Percentiles rank a stretch among this genome's conserved stretches.
Evolutionary conservation across 768 basidiomycete species (phyloP).

Genomic region (Tylopilus cervinicoccineus): DNA sequence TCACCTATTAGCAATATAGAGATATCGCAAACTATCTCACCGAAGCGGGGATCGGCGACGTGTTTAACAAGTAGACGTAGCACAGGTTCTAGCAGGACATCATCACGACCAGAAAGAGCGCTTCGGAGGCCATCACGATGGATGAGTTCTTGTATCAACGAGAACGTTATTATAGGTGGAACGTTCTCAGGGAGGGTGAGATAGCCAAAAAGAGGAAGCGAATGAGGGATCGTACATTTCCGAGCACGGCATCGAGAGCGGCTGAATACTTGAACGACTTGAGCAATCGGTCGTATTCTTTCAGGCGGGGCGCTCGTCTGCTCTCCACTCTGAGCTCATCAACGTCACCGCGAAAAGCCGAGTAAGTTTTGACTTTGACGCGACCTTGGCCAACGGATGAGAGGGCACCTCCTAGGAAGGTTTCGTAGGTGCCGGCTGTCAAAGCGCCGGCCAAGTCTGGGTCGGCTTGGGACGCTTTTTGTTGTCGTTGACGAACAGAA

Average conservation of each 20-base stretch:
- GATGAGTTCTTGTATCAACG: conserved; percentile 88
- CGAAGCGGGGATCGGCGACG: conserved; percentile 87
- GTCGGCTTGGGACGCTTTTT: conserved; percentile 59
- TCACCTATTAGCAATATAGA: conserved; percentile 78
- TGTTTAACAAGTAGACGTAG: conserved; percentile 83
- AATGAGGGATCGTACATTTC: conserved; percentile 52
- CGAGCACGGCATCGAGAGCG: conserved; percentile 87
- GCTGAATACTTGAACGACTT: conserved; percentile 94
- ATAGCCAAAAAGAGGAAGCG: not conserved
- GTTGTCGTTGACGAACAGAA: conserved; percentile 89
- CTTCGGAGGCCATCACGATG: conserved; percentile 85
- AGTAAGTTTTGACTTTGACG: conserved; percentile 44
- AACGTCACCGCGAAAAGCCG: conserved; percentile 53
- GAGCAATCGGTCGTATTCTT: conserved; percentile 84
- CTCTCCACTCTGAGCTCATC: conserved; percentile 79
- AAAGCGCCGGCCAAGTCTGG: conserved; percentile 38
- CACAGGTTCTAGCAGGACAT: conserved; percentile 88
- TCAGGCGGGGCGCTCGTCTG: conserved; percentile 63
- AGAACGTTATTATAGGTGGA: conserved; percentile 81
- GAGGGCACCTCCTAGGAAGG: conserved; percentile 55
- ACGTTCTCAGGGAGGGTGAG: conserved; percentile 53
- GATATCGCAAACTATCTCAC: conserved; percentile 82
- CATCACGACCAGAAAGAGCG: conserved; percentile 88
- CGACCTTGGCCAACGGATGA: conserved; percentile 54
- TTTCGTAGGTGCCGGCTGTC: conserved; percentile 59